Evolutionary conservation across 768 basidiomycete species (phyloP).

Genomic region (Collybiopsis confluens): DNA sequence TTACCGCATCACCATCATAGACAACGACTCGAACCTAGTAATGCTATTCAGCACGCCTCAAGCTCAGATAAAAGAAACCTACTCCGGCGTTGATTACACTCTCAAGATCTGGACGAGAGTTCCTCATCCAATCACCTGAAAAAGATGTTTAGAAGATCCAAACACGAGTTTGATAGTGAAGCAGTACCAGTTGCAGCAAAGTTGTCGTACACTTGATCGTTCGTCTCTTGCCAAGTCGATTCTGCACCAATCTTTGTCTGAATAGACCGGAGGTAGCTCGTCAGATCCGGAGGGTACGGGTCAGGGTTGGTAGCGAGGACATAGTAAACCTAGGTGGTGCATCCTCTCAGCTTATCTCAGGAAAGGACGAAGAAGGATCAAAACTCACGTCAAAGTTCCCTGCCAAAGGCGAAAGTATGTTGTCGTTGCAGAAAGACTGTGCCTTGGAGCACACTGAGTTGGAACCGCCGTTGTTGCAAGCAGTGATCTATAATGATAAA

Average conservation of each 20-base stretch:
- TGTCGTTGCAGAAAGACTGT: conserved; percentile 54
- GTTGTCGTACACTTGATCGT: conserved; percentile 38
- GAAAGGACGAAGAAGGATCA: not conserved
- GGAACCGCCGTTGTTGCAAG: conserved; percentile 45
- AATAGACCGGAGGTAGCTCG: conserved; percentile 25
- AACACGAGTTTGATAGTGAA: conserved; percentile 12
- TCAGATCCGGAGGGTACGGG: conserved; percentile 46
- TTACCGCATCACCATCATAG: conserved; percentile 36
- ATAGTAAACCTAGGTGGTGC: conserved; percentile 37
- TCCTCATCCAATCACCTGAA: conserved; percentile 34
- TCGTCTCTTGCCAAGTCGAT: conserved; percentile 37
- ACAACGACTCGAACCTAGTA: conserved; percentile 30
- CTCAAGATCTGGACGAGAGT: conserved; percentile 25
- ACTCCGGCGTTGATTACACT: conserved; percentile 37
- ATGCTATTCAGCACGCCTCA: too few relatives aligned
- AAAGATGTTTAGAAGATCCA: not conserved
- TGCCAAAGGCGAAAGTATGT: conserved; percentile 48
- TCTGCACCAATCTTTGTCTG: conserved; percentile 40
- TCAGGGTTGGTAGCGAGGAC: conserved; percentile 41
- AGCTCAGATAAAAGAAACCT: not conserved
- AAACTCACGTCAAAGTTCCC: conserved; percentile 50
- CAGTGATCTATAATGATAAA: conserved; percentile 36
- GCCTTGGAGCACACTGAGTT: conserved; percentile 52
- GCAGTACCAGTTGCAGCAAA: conserved; percentile 43
- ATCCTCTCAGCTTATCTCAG: not conserved